Evolutionary conservation across 2,329 filamentous ascomycete genomes (phyloP).

Genomic region (Alternaria rosae): DNA sequence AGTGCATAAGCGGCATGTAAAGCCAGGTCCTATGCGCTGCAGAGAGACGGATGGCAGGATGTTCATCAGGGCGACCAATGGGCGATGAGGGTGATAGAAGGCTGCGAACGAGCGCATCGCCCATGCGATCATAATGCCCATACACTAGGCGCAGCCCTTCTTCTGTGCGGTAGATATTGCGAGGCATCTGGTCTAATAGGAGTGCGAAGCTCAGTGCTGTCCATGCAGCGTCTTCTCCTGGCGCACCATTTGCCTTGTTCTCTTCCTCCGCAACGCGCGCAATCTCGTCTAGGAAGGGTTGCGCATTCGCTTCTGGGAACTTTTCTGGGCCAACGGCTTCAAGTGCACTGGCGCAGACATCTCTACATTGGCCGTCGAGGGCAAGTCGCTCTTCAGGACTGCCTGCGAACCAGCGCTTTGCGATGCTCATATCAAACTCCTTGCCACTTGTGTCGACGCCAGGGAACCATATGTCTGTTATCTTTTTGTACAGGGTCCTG

Average conservation of each 20-base stretch:
- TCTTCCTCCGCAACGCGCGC: slow-evolving; percentile 14
- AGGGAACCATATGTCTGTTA: slow-evolving; percentile 52
- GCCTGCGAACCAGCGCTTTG: slow-evolving; percentile 50
- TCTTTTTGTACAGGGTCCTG: slow-evolving; percentile 44
- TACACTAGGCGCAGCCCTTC: slow-evolving; percentile 58
- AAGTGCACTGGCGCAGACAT: slow-evolving; percentile 47
- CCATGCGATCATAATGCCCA: slow-evolving; percentile 64
- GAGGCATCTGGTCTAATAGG: slow-evolving; percentile 69
- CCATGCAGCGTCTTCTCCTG: slow-evolving; percentile 39
- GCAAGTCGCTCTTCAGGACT: slow-evolving; percentile 41
- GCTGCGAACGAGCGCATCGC: slow-evolving; percentile 53
- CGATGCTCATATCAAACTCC: slow-evolving; percentile 27
- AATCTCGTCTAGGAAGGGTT: slow-evolving; percentile 50
- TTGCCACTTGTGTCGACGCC: slow-evolving; percentile 38
- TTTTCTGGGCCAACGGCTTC: slow-evolving; percentile 48
- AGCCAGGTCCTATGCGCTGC: slow-evolving; percentile 62
- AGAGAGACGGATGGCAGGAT: slow-evolving; percentile 41
- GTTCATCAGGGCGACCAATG: slow-evolving; percentile 36
- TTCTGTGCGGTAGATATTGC: slow-evolving; percentile 65
- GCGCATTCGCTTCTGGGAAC: slow-evolving; percentile 40
- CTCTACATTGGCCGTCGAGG: slow-evolving; percentile 49
- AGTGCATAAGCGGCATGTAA: slow-evolving; percentile 67
- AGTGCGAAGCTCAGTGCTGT: slow-evolving; percentile 61
- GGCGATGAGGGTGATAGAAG: slow-evolving; percentile 42
- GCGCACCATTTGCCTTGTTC: slow-evolving; percentile 18